These are phyloP conservation scores for Capronia coronata DNA, from an alignment of 2,329 filamentous ascomycete genomes.

Conservation along the genomic window DNA sequence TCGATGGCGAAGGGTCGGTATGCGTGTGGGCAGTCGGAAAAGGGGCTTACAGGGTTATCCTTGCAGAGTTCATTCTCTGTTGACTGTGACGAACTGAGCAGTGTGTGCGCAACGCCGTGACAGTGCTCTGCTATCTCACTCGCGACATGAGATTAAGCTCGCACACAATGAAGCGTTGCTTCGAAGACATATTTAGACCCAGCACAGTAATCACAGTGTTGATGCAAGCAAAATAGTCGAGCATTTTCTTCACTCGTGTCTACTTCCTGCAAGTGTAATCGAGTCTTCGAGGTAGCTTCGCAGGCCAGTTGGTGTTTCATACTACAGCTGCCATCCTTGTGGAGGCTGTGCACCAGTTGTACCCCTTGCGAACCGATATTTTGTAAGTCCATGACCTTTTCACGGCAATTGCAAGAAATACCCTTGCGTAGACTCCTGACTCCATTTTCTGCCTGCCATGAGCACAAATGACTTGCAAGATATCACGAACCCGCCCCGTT, in stretches of 20 bases:
- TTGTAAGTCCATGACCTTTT: neutral
- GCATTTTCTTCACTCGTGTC: too few relatives aligned
- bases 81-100: neutral
- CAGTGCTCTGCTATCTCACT: neutral
- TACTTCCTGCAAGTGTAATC: too few relatives aligned
- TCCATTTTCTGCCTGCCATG: neutral
- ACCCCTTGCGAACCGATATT: too few relatives aligned
- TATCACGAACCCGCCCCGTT: too few relatives aligned
- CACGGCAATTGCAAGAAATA: neutral
- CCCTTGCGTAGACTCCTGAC: neutral
- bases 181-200: conserved; percentile 17
- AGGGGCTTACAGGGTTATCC: conserved; percentile 8
- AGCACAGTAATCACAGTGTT: conserved; percentile 10
- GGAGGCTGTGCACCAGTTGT: too few relatives aligned
- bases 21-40: conserved; percentile 16
- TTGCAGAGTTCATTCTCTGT: conserved; percentile 12
- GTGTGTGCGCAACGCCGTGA: too few relatives aligned
- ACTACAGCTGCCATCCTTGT: too few relatives aligned
- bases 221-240: neutral
- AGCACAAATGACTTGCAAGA: neutral
- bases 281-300: too few relatives aligned
- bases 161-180: conserved; percentile 4
- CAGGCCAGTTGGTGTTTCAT: too few relatives aligned
- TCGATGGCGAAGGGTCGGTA: conserved; percentile 14
- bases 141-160: conserved; percentile 6